A percentile compares a stretch with the other conserved stretches of the same genome.
phyloP scores from a whole-genome alignment of 2,329 filamentous ascomycete genomes.

The Fragosphaeria purpurea region DNA sequence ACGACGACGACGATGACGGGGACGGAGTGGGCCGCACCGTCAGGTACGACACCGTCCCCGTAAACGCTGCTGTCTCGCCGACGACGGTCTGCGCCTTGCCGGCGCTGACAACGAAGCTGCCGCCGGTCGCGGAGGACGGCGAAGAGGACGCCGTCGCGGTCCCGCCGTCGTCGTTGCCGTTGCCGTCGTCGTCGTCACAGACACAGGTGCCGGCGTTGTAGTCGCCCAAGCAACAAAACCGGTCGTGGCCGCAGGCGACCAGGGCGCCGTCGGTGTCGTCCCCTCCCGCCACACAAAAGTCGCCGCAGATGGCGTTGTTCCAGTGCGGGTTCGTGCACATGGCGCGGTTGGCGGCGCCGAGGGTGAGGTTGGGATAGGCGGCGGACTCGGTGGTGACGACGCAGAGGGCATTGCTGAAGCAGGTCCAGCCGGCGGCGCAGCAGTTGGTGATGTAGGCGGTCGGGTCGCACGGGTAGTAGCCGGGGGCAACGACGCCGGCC shows the following conservation, averaged over 20 bases:
- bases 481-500: constrained; percentile 9
- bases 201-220: constrained; percentile 14
- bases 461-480: constrained; percentile 15
- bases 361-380: constrained; percentile 12
- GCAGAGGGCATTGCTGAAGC: constrained; percentile 17
- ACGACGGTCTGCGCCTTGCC: constrained; percentile 14
- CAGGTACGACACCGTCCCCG: constrained; percentile 5
- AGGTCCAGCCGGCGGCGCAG: constrained; percentile 18
- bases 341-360: constrained; percentile 12
- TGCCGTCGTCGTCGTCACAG: constrained; percentile 7
- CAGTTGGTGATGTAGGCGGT: constrained; percentile 13
- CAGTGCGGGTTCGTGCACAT: constrained; percentile 18
- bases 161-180: constrained; percentile 5
- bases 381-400: constrained; percentile 12
- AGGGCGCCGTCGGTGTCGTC: constrained; percentile 11
- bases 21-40: constrained; percentile 2
- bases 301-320: constrained; percentile 16
- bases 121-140: constrained; percentile 1
- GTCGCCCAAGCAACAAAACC: constrained; percentile 16
- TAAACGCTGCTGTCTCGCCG: constrained; percentile 9
- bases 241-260: constrained; percentile 10
- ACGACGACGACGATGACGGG: neutral
- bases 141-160: neutral
- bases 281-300: constrained; percentile 12
- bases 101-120: constrained; percentile 6